Evolutionary conservation across 2,329 filamentous ascomycete species (phyloP).

Genomic region (Trichoderma simmonsii): DNA sequence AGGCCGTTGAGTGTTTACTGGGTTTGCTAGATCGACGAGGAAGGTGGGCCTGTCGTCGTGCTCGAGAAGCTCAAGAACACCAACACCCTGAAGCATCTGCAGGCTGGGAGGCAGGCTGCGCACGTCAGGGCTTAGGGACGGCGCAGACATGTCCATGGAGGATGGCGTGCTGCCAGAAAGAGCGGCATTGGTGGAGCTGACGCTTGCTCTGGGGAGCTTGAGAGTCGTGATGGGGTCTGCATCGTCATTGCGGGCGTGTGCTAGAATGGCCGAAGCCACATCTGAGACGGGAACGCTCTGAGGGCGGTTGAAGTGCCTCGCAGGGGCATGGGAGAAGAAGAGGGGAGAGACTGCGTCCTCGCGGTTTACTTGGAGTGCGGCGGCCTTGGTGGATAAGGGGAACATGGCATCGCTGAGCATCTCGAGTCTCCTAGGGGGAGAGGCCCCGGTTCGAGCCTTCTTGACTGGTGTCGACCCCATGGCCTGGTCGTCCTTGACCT

Average conservation of each 20-base stretch:
- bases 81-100: conserved; percentile 60
- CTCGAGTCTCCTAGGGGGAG: conserved; percentile 44
- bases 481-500: conserved; percentile 21
- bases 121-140: conserved; percentile 51
- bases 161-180: conserved; percentile 52
- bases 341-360: conserved; percentile 48
- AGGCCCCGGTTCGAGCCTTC: conserved; percentile 47
- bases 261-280: conserved; percentile 46
- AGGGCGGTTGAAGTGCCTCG: conserved; percentile 37
- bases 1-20: conserved; percentile 50
- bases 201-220: conserved; percentile 53
- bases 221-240: conserved; percentile 50
- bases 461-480: conserved; percentile 42
- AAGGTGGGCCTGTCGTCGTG: conserved; percentile 75
- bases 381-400: conserved; percentile 17
- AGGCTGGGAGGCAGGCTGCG: conserved; percentile 46
- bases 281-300: conserved; percentile 40
- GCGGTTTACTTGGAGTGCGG: conserved; percentile 24
- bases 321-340: conserved; percentile 49
- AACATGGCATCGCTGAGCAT: conserved; percentile 34
- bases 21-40: conserved; percentile 64
- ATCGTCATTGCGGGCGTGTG: conserved; percentile 42
- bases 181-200: conserved; percentile 46
- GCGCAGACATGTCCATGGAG: conserved; percentile 50
- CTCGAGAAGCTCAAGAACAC: conserved; percentile 70